These are phyloP conservation scores for Dunaliella primolecta DNA, from an alignment of 139 green algal species.

Conservation along the genomic window DNA sequence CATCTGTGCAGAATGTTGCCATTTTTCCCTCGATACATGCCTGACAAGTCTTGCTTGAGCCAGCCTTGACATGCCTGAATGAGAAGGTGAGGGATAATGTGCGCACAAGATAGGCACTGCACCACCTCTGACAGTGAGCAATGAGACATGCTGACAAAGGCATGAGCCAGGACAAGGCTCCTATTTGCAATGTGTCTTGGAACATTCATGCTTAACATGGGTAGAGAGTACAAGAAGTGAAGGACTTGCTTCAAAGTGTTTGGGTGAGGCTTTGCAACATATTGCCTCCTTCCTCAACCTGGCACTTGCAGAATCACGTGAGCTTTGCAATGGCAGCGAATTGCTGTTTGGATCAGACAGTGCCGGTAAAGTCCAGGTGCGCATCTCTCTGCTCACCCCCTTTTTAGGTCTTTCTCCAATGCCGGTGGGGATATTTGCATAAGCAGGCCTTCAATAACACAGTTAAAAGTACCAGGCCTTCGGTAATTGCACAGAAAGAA, in stretches of 20 bases:
- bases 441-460: neutral
- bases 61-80: too few relatives aligned
- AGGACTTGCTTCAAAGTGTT: too few relatives aligned
- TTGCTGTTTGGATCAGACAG: constrained; percentile 34
- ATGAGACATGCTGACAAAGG: neutral
- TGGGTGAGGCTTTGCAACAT: too few relatives aligned
- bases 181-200: too few relatives aligned
- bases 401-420: neutral
- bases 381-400: neutral
- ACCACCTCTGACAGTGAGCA: neutral
- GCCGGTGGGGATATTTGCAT: neutral
- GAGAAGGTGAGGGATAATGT: neutral
- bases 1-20: too few relatives aligned
- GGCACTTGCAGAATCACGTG: neutral
- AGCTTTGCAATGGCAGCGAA: constrained; percentile 20
- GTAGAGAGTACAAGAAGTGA: too few relatives aligned
- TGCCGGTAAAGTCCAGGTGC: constrained; percentile 22
- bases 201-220: too few relatives aligned
- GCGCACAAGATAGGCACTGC: neutral
- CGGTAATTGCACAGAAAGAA: neutral
- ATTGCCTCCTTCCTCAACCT: neutral
- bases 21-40: too few relatives aligned
- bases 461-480: neutral
- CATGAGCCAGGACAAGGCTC: neutral
- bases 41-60: too few relatives aligned